Conservation (phyloP, 2,329 filamentous ascomycete species). For the Apiospora phragmitis region DNA sequence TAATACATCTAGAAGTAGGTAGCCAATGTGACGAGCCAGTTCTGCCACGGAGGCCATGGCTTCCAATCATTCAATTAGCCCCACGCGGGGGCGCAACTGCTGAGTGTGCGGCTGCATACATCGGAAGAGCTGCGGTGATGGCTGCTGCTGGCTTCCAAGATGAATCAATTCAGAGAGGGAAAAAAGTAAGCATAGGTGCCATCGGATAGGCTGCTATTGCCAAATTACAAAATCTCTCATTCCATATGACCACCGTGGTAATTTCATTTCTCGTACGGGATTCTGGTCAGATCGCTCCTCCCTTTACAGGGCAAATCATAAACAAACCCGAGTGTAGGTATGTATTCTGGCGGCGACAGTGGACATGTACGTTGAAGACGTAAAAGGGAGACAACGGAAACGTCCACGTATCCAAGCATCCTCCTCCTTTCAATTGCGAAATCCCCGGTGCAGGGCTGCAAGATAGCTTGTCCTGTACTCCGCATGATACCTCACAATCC, state of each 20-base stretch:
- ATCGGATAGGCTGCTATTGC: background rate
- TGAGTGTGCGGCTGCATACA: background rate
- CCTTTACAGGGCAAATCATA: background rate
- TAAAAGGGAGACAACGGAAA: background rate
- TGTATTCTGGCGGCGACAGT: background rate
- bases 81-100: background rate
- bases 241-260: background rate
- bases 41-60: background rate
- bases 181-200: background rate
- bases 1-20: background rate
- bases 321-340: background rate
- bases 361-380: background rate
- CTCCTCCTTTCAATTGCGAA: background rate
- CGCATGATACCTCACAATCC: constrained; percentile 2
- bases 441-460: background rate
- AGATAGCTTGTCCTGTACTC: background rate
- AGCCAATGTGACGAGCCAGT: background rate
- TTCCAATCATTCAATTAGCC: background rate
- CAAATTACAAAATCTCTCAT: background rate
- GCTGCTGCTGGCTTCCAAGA: background rate
- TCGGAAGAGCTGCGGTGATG: background rate
- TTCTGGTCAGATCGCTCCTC: background rate
- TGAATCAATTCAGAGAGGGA: constrained; percentile 1
- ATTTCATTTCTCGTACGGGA: background rate
- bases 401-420: background rate